Evolutionary conservation across 2,329 filamentous ascomycete species (phyloP).

Genomic region (Triangularia setosa): DNA sequence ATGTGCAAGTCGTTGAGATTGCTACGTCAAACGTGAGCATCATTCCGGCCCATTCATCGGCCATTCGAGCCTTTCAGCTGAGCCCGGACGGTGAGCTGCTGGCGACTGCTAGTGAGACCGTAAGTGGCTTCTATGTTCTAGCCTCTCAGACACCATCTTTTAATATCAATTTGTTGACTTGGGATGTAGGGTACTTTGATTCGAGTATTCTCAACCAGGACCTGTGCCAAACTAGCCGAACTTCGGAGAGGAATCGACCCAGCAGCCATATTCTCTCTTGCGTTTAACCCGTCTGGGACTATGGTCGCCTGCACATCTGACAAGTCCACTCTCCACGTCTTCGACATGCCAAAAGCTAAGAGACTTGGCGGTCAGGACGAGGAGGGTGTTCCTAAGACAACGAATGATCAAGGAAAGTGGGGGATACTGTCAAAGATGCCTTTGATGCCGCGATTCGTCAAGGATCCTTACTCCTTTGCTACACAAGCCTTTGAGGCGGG

Average conservation of each 20-base stretch:
- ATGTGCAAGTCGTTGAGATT: slow-evolving; percentile 83
- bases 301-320: slow-evolving; percentile 91
- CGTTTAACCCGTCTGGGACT: slow-evolving; percentile 76
- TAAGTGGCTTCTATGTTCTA: slow-evolving; percentile 30
- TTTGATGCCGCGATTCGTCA: slow-evolving; percentile 80
- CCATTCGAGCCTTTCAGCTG: slow-evolving; percentile 73
- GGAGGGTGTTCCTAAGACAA: slow-evolving; percentile 29
- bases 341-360: slow-evolving; percentile 66
- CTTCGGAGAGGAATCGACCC: slow-evolving; percentile 84
- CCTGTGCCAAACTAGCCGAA: slow-evolving; percentile 76
- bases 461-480: slow-evolving; percentile 82
- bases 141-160: neutral
- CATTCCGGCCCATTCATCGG: slow-evolving; percentile 81
- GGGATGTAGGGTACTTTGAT: slow-evolving; percentile 70
- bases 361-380: slow-evolving; percentile 35
- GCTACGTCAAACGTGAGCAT: slow-evolving; percentile 81
- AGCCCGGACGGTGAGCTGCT: slow-evolving; percentile 76
- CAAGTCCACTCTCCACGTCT: slow-evolving; percentile 93
- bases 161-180: neutral
- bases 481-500: slow-evolving; percentile 79
- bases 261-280: slow-evolving; percentile 80
- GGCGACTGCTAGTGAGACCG: slow-evolving; percentile 84
- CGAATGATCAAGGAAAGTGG: slow-evolving; percentile 69
- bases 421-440: slow-evolving; percentile 80
- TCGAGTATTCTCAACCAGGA: slow-evolving; percentile 76